These are phyloP conservation scores for Sapria himalayana DNA, from an alignment of 345 rosid genomes.

Conservation along the genomic window DNA sequence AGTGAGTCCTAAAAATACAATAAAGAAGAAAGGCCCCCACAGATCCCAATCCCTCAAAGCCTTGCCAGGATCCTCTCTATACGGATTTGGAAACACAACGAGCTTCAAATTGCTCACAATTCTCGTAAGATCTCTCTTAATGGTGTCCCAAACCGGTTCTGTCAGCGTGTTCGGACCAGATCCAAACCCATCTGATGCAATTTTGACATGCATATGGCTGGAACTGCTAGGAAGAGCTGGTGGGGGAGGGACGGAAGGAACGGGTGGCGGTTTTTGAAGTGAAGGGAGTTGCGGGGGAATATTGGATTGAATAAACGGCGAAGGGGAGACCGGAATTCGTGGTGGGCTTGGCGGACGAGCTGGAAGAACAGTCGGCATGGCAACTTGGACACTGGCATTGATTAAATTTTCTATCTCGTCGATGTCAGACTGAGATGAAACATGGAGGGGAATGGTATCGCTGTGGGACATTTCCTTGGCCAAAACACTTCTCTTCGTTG, in stretches of 20 bases:
- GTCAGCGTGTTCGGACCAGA: conserved; percentile 73
- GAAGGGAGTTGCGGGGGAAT: conserved; percentile 24
- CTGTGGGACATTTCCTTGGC: too few relatives aligned
- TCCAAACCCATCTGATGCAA: conserved; percentile 37
- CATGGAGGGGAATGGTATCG: conserved; percentile 62
- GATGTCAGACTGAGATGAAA: conserved; percentile 90
- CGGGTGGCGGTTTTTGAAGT: conserved; percentile 20
- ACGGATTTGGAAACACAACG: conserved; percentile 86
- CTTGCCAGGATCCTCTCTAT: conserved; percentile 87
- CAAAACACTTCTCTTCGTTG: too few relatives aligned
- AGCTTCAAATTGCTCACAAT: conserved; percentile 90
- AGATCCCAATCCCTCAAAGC: conserved; percentile 98
- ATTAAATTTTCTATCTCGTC: conserved; percentile 98
- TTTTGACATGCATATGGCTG: neutral
- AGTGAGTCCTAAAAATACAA: conserved; percentile 71
- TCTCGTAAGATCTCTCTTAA: conserved; percentile 88
- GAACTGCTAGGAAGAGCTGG: neutral
- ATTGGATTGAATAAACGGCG: conserved; percentile 45
- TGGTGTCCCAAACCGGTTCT: conserved; percentile 96
- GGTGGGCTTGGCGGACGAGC: conserved; percentile 77
- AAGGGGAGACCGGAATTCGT: conserved; percentile 57
- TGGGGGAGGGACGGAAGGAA: conserved; percentile 19
- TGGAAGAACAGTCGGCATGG: conserved; percentile 57
- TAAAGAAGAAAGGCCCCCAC: conserved; percentile 95
- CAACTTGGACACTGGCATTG: conserved; percentile 46